phyloP scores from a whole-genome alignment of 129 eudicot species.

The Tagetes patula region DNA sequence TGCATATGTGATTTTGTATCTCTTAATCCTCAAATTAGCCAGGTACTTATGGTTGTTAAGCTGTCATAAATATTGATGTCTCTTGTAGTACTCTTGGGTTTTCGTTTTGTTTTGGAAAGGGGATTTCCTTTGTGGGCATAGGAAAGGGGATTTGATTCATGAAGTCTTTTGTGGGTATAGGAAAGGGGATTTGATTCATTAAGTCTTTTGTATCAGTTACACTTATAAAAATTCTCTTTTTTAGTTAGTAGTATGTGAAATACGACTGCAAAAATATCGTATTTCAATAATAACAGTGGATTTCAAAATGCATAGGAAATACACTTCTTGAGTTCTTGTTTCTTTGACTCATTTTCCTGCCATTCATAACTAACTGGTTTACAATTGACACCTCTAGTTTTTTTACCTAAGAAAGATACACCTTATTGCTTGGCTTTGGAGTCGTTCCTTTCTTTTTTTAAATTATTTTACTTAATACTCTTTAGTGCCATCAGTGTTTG shows the following conservation, averaged over 20 bases:
- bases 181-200: background rate
- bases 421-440: background rate
- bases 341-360: background rate
- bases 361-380: background rate
- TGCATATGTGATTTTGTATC: conserved; percentile 75
- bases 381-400: background rate
- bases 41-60: conserved; percentile 49
- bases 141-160: background rate
- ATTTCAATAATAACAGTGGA: background rate
- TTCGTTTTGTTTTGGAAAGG: background rate
- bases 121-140: background rate
- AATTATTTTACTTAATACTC: conserved; percentile 4
- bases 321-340: background rate
- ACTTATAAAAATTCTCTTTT: background rate
- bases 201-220: background rate
- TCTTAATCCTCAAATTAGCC: conserved; percentile 72
- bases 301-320: background rate
- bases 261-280: background rate
- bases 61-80: background rate
- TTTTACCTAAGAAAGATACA: background rate
- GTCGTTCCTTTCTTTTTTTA: background rate
- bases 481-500: conserved; percentile 15
- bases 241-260: background rate
- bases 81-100: conserved; percentile 17
- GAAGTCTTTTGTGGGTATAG: background rate